A percentile compares a stretch with the other conserved stretches of the same genome.
These are phyloP conservation scores for Tylopilus plumbeoviolaceoides DNA, from an alignment of 768 basidiomycete genomes.

Conservation along the genomic window DNA sequence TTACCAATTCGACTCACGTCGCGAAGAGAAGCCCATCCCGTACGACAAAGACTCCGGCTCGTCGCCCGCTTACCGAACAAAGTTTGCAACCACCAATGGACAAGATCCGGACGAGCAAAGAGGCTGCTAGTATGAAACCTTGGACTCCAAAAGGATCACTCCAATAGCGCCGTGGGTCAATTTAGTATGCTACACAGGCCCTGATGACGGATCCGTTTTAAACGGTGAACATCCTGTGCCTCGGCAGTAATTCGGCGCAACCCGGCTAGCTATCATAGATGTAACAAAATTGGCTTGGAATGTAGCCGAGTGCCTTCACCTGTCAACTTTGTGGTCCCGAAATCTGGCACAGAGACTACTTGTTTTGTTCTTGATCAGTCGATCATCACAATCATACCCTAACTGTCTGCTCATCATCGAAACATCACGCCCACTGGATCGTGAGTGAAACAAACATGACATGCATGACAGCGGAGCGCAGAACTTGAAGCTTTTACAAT, in stretches of 20 bases:
- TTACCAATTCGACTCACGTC: constrained; percentile 10
- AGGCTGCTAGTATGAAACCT: background rate
- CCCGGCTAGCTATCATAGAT: no score
- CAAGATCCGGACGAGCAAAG: background rate
- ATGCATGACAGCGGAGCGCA: no score
- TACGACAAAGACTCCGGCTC: background rate
- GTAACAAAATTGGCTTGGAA: background rate
- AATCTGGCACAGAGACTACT: no score
- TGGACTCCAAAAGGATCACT: background rate
- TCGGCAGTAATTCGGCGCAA: background rate
- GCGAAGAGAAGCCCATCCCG: constrained; percentile 12
- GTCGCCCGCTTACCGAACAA: background rate
- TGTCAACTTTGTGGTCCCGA: background rate
- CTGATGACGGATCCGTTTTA: background rate
- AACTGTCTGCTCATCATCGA: no score
- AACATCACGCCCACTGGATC: no score
- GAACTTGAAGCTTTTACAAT: no score
- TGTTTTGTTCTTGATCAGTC: no score
- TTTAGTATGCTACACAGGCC: background rate
- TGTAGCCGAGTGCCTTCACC: background rate
- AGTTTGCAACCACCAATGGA: background rate
- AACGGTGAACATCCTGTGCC: background rate
- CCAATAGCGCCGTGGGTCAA: background rate
- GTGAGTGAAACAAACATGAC: no score
- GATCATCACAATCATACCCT: background rate